Percentiles rank a stretch among this genome's conserved stretches.
Evolutionary conservation across 1,284 basidiomycete genomes (phyloP).

Genomic region (Ustilago nuda): DNA sequence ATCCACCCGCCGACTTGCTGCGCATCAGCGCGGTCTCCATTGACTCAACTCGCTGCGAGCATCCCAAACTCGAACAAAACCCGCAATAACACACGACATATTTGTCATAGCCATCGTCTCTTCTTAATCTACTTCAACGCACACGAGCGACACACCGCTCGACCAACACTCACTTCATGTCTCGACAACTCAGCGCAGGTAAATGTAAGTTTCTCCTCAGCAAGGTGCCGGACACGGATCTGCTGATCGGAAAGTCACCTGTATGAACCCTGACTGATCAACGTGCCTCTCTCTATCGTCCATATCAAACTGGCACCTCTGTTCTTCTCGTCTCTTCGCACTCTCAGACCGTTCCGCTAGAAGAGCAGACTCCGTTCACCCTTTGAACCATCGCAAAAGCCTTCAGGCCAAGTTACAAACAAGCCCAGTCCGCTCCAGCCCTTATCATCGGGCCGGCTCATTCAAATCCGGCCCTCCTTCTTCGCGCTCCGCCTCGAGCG

Average conservation of each 20-base stretch:
- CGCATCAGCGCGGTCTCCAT: constrained; percentile 17
- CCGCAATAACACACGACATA: not conserved
- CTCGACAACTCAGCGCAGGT: constrained; percentile 45
- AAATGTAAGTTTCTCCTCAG: constrained; percentile 34
- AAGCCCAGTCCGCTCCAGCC: constrained; percentile 29
- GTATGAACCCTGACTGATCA: constrained; percentile 12
- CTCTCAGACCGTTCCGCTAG: constrained; percentile 38
- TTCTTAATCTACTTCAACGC: not conserved
- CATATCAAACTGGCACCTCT: not conserved
- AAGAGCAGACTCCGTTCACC: constrained; percentile 33
- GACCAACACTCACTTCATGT: constrained; percentile 40
- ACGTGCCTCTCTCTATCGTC: not conserved
- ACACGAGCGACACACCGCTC: constrained; percentile 28
- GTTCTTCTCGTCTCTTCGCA: not conserved
- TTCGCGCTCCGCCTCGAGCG: constrained; percentile 45
- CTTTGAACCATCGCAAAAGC: constrained; percentile 42
- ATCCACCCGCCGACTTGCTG: not conserved
- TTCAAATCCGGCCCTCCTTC: constrained; percentile 37
- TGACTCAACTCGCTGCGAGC: constrained; percentile 9
- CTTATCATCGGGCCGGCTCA: constrained; percentile 31
- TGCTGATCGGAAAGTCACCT: not conserved
- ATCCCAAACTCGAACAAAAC: not conserved
- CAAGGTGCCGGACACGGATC: not conserved
- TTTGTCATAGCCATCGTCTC: not conserved
- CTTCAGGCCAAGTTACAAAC: constrained; percentile 43